Base-by-base conservation (phyloP, 345 rosid species). In the Eucalyptus lansdowneana region DNA sequence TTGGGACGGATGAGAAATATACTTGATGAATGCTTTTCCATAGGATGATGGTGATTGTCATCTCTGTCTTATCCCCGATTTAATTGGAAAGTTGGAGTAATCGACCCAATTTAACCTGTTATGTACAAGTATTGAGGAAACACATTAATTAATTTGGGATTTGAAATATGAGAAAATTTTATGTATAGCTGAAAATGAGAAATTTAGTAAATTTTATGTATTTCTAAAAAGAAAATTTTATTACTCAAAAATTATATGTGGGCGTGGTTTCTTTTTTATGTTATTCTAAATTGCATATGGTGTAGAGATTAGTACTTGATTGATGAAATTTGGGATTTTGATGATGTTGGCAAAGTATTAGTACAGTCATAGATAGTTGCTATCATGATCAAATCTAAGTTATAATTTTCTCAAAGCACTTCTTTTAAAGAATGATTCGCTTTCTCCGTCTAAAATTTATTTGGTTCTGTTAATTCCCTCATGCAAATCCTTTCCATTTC, bases 381-480 rank as follows among this genome's bases (percentile, higher is more conserved):
- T 37, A 37, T 37, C 4, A 34, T 34, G 37, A 34, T 34, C 37
- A 34, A 34, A 50, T 14, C 1, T 6, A 19, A 50, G 19, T 50
- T 50, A 50, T 6, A 6, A 50, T 50, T 15, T 50, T 50, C 19
- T 50, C 2, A 0, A 50, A 0, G 0, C 8, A 6, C 53, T 50
- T 50, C 3, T 15, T 16, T 51, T 15, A 8, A 51, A 51, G 54
- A 16, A 51, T 51, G 0, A 6, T 16, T 51, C 4, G 0, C 8
- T 51, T 50, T 2, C 54, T 51, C 3, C 1, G 0, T 6, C 0
- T 51, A 51, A 51, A 6, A 3, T 51, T 6, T 51, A 6, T 0
- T 51, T 6, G 21, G 3, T 51, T 51, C 2, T 3, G 0, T 6
- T 16, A 16, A 50, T 50, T 6, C 0, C 1, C 53, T 50, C 3